Conservation (phyloP, 352 stramenopile species). For the Phytophthora multivora region DNA sequence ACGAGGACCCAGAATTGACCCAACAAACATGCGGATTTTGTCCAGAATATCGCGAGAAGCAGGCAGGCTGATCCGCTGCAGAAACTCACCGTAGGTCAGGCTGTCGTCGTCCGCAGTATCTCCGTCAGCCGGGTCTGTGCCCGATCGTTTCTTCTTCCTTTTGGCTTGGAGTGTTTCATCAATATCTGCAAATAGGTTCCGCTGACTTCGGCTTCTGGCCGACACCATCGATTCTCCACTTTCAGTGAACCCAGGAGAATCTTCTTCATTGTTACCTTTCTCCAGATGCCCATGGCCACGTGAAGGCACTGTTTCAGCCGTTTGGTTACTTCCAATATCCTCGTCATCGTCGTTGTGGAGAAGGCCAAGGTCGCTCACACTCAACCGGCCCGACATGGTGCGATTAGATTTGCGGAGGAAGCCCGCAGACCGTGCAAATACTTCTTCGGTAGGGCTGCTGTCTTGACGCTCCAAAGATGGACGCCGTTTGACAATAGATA, state of each 20-base stretch:
- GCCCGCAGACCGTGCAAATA: slow-evolving; percentile 65
- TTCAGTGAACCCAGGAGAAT: slow-evolving; percentile 16
- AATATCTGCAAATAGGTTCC: slow-evolving; percentile 66
- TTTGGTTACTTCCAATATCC: slow-evolving; percentile 22
- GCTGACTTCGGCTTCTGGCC: slow-evolving; percentile 46
- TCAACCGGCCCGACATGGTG: slow-evolving; percentile 61
- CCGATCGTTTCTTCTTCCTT: slow-evolving; percentile 24
- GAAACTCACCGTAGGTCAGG: slow-evolving; percentile 79
- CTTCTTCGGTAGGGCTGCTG: slow-evolving; percentile 62
- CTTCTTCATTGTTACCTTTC: slow-evolving; percentile 12
- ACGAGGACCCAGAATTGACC: slow-evolving; percentile 76
- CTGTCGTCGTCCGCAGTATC: slow-evolving; percentile 43
- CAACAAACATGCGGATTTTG: slow-evolving; percentile 77
- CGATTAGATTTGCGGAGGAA: slow-evolving; percentile 70
- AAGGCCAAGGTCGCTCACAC: slow-evolving; percentile 79
- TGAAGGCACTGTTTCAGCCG: slow-evolving; percentile 1
- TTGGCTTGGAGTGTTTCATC: slow-evolving; percentile 43
- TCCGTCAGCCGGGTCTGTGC: slow-evolving; percentile 21
- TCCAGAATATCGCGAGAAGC: slow-evolving; percentile 76
- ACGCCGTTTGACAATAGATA: slow-evolving; percentile 22
- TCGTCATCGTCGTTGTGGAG: slow-evolving; percentile 47
- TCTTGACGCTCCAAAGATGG: slow-evolving; percentile 54
- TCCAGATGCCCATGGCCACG: not conserved
- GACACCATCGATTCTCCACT: slow-evolving; percentile 9
- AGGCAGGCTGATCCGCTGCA: slow-evolving; percentile 73